These are phyloP conservation scores for Leccinum obscurum DNA, from an alignment of 768 basidiomycete genomes.

Conservation along the genomic window DNA sequence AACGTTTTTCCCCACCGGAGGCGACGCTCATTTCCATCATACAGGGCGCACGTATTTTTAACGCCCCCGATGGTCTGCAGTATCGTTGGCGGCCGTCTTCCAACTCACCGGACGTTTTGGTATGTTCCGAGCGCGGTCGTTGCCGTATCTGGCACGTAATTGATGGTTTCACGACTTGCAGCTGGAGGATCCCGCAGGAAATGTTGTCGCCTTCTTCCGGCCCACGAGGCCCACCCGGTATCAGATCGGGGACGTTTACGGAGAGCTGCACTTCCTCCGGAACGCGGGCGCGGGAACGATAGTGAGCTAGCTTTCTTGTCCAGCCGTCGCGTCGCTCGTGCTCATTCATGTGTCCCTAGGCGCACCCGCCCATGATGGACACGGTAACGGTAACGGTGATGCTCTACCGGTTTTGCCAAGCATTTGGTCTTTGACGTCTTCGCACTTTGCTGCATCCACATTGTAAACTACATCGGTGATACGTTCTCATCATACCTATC, in stretches of 20 bases:
- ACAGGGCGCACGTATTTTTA: conserved; percentile 69
- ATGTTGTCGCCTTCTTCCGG: conserved; percentile 77
- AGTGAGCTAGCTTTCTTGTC: conserved; percentile 43
- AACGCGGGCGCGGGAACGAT: conserved; percentile 79
- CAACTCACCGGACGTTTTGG: conserved; percentile 58
- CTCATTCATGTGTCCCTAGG: conserved; percentile 44
- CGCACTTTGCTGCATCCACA: conserved; percentile 26
- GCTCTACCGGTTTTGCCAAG: conserved; percentile 77
- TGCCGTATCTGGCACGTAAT: neutral
- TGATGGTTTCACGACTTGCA: conserved; percentile 32
- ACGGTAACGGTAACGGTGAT: conserved; percentile 81
- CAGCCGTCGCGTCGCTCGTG: conserved; percentile 17
- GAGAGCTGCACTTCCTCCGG: conserved; percentile 82
- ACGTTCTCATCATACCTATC: conserved; percentile 32
- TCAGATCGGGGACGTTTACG: conserved; percentile 84
- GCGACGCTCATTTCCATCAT: conserved; percentile 19
- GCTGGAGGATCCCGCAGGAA: conserved; percentile 71
- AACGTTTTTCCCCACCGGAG: conserved; percentile 3
- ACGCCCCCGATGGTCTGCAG: conserved; percentile 77
- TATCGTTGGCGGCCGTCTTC: conserved; percentile 80
- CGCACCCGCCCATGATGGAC: conserved; percentile 90
- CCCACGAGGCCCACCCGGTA: conserved; percentile 77
- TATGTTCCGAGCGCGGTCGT: conserved; percentile 35
- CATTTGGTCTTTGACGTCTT: conserved; percentile 44
- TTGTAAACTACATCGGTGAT: conserved; percentile 33